A percentile compares a stretch with the other conserved stretches of the same genome.
phyloP scores from a whole-genome alignment of 192 early-diverging fungal species.

The Ramicandelaber brevisporus region DNA sequence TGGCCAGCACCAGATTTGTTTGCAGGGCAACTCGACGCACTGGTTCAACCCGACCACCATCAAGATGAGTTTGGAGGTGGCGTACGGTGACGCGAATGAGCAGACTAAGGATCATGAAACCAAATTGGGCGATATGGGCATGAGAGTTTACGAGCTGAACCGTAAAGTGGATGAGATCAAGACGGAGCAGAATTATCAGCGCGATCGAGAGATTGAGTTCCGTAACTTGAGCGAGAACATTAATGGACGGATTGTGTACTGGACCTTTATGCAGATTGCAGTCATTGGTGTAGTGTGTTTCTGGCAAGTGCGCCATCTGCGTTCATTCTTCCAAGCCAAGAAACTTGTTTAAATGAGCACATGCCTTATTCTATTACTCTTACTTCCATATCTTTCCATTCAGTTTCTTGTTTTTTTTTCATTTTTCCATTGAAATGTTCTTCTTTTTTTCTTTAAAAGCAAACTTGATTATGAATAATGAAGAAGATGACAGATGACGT shows the following conservation, averaged over 20 bases:
- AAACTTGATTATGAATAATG: no score
- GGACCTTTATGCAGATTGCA: conserved; percentile 65
- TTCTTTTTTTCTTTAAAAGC: no score
- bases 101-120: conserved; percentile 16
- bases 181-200: conserved; percentile 71
- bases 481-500: no score
- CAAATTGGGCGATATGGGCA: conserved; percentile 32
- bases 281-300: conserved; percentile 47
- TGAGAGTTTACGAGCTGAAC: conserved; percentile 59
- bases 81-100: conserved; percentile 34
- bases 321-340: conserved; percentile 71
- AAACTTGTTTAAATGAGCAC: conserved; percentile 43
- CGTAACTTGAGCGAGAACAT: conserved; percentile 59
- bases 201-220: conserved; percentile 77
- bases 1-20: conserved; percentile 80
- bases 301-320: conserved; percentile 75
- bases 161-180: conserved; percentile 53
- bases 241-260: conserved; percentile 61
- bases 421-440: no score
- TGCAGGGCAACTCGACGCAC: conserved; percentile 31
- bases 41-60: conserved; percentile 37
- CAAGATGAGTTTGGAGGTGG: conserved; percentile 29
- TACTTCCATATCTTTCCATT: neutral
- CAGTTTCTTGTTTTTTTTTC: conserved; percentile 1
- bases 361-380: neutral